These are phyloP conservation scores for Fereydounia khargensis DNA, from an alignment of 1,284 basidiomycete genomes.

Conservation along the genomic window DNA sequence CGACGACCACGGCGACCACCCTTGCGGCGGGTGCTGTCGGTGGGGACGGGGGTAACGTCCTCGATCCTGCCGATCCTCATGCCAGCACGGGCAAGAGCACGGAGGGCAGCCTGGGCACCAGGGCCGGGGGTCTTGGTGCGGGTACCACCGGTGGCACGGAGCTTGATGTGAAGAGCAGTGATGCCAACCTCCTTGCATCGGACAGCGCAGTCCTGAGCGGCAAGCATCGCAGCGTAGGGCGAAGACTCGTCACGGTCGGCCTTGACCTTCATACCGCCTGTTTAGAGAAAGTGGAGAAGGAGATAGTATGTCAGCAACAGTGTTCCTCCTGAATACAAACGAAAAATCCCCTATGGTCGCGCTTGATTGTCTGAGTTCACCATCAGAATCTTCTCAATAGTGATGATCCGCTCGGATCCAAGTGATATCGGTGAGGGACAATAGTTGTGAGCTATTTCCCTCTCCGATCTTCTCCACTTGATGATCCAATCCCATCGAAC, in stretches of 20 bases:
- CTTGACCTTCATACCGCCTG: conserved; percentile 99
- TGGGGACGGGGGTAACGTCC: conserved; percentile 90
- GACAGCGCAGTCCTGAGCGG: conserved; percentile 91
- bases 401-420: too few relatives aligned
- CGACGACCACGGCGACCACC: conserved; percentile 99
- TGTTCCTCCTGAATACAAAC: too few relatives aligned
- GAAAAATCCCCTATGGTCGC: too few relatives aligned
- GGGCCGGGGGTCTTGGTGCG: conserved; percentile 98
- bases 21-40: conserved; percentile 96
- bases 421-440: too few relatives aligned
- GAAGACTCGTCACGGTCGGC: conserved; percentile 99
- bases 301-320: too few relatives aligned
- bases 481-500: too few relatives aligned
- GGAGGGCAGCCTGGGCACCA: conserved; percentile 95
- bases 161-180: conserved; percentile 95
- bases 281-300: not conserved
- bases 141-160: conserved; percentile 96
- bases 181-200: conserved; percentile 99
- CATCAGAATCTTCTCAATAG: too few relatives aligned
- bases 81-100: conserved; percentile 95
- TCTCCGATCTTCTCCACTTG: too few relatives aligned
- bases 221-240: conserved; percentile 98
- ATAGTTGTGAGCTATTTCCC: too few relatives aligned
- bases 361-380: too few relatives aligned
- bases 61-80: conserved; percentile 97